These are phyloP conservation scores for Scedosporium dehoogii DNA, from an alignment of 2,329 filamentous ascomycete genomes.

Conservation along the genomic window DNA sequence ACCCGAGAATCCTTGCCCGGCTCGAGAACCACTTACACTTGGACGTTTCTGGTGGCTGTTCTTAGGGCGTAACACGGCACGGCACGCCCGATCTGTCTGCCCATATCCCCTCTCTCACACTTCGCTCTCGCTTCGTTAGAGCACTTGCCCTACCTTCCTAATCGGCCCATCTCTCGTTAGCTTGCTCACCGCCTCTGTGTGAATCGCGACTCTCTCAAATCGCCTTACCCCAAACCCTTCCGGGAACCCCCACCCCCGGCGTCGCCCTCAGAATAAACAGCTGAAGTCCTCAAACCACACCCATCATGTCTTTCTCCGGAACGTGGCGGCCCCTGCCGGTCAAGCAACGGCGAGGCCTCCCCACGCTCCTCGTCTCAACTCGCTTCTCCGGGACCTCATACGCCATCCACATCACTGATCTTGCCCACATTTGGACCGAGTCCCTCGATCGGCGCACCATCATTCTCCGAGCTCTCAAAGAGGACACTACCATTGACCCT, in stretches of 20 bases:
- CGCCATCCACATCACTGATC: conserved; percentile 57
- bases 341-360: conserved; percentile 31
- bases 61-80: too few species aligned
- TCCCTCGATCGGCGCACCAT: conserved; percentile 51
- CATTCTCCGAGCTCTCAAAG: conserved; percentile 47
- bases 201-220: conserved; percentile 1
- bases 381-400: conserved; percentile 48
- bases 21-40: too few species aligned
- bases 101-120: not conserved
- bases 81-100: not conserved
- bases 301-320: conserved; percentile 20
- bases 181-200: not conserved
- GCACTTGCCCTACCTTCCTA: too few species aligned
- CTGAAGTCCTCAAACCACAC: not conserved
- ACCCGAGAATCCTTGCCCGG: too few species aligned
- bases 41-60: not conserved
- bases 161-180: not conserved
- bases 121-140: not conserved
- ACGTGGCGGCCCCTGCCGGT: conserved; percentile 40
- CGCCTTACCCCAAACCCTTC: too few species aligned
- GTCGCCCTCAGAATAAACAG: too few species aligned
- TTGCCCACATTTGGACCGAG: conserved; percentile 66
- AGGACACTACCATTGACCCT: conserved; percentile 64
- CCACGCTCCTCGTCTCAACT: conserved; percentile 54
- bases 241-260: too few species aligned